Conservation (phyloP, 2,329 filamentous ascomycete species). For the Colletotrichum spaethianum region DNA sequence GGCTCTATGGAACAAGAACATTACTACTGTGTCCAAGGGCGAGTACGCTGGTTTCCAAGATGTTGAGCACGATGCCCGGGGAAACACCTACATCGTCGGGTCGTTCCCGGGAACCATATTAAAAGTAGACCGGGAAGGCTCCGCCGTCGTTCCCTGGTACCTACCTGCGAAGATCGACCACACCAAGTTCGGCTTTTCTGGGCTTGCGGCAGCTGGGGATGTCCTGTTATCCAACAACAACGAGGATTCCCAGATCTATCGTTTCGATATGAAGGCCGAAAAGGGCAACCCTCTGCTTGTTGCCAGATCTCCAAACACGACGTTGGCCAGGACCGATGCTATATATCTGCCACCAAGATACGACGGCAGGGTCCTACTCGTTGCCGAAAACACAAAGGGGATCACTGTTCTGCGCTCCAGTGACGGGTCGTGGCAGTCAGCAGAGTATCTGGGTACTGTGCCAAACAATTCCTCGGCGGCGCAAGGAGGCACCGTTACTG, state of each 20-base stretch:
- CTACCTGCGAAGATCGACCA: constrained; percentile 35
- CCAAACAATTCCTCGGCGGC: constrained; percentile 42
- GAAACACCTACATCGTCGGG: constrained; percentile 43
- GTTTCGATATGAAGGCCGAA: constrained; percentile 41
- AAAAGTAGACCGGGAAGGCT: constrained; percentile 38
- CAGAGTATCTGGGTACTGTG: constrained; percentile 53
- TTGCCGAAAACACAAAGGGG: constrained; percentile 49
- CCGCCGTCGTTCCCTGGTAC: constrained; percentile 40
- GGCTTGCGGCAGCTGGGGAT: constrained; percentile 37
- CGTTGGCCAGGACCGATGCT: constrained; percentile 45
- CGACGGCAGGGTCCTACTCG: constrained; percentile 51
- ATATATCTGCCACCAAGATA: constrained; percentile 52
- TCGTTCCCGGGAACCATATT: constrained; percentile 43
- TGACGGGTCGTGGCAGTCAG: constrained; percentile 53
- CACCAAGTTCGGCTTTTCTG: constrained; percentile 41
- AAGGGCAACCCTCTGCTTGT: constrained; percentile 40
- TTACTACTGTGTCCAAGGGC: constrained; percentile 40
- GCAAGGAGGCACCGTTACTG: constrained; percentile 28
- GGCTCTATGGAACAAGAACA: constrained; percentile 43
- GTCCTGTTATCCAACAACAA: constrained; percentile 39
- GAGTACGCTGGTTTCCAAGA: constrained; percentile 44
- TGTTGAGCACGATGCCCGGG: constrained; percentile 39
- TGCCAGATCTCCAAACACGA: constrained; percentile 29
- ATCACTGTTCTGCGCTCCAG: constrained; percentile 53
- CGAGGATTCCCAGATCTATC: constrained; percentile 36